phyloP scores from a whole-genome alignment of 371 early-diverging fungal genomes.

The Scutellospora calospora region DNA sequence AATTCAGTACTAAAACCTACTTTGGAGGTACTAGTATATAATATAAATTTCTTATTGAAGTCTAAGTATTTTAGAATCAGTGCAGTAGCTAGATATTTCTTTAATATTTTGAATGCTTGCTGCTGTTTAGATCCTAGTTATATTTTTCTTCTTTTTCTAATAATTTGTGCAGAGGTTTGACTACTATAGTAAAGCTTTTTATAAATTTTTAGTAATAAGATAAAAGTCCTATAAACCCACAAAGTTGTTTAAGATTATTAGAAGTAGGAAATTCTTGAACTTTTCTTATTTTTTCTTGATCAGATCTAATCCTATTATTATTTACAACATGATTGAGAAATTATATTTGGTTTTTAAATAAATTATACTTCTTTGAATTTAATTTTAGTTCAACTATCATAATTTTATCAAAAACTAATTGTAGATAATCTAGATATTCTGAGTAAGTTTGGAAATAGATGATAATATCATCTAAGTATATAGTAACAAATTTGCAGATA shows the following conservation, averaged over 20 bases:
- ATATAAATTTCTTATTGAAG: slow-evolving; percentile 18
- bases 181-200: no score
- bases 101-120: slow-evolving; percentile 54
- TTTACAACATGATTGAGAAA: no score
- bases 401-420: no score
- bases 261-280: no score
- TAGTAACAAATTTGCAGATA: not conserved
- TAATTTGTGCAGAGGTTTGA: slow-evolving; percentile 47
- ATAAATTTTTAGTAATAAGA: no score
- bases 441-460: not conserved
- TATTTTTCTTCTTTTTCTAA: slow-evolving; percentile 44
- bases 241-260: no score
- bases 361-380: no score
- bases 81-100: slow-evolving; percentile 49
- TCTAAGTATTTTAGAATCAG: slow-evolving; percentile 52
- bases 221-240: no score
- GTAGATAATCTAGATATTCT: not conserved
- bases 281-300: no score
- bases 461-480: not conserved
- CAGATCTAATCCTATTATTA: no score
- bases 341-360: no score
- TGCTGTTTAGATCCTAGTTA: slow-evolving; percentile 48
- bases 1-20: slow-evolving; percentile 58
- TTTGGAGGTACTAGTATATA: slow-evolving; percentile 48
- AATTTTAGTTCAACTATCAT: no score